phyloP scores from a whole-genome alignment of 2,329 filamentous ascomycete species.

The Pseudocercospora pini-densiflorae region DNA sequence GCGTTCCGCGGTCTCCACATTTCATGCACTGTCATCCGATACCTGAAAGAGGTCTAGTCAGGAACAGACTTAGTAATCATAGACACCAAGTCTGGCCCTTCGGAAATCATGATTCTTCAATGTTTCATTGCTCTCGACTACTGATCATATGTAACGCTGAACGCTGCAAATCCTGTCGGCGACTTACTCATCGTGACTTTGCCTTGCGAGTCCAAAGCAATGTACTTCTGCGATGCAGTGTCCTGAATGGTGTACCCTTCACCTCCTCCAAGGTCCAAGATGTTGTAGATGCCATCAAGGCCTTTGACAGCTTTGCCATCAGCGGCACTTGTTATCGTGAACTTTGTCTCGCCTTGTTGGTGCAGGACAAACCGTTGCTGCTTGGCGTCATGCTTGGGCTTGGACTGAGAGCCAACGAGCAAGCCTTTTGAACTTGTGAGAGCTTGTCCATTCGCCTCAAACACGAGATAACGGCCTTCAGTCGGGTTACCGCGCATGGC shows the following conservation, averaged over 20 bases:
- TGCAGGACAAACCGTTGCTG: conserved; percentile 58
- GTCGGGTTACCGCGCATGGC: conserved; percentile 56
- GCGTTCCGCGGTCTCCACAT: neutral
- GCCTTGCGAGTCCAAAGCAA: conserved; percentile 28
- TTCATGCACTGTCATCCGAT: conserved; percentile 6
- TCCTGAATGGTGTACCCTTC: conserved; percentile 39
- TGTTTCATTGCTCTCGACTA: neutral
- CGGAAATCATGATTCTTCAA: too few species aligned
- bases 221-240: conserved; percentile 30
- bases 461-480: conserved; percentile 60
- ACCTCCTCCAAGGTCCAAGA: conserved; percentile 44
- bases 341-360: conserved; percentile 43
- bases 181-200: conserved; percentile 16
- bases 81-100: neutral
- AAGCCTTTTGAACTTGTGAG: conserved; percentile 35
- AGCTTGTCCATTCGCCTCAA: conserved; percentile 53
- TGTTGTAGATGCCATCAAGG: conserved; percentile 38
- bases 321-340: conserved; percentile 48
- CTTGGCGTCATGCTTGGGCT: conserved; percentile 45
- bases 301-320: conserved; percentile 38
- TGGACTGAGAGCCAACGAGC: conserved; percentile 32
- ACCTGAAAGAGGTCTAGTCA: neutral
- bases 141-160: conserved; percentile 41
- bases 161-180: conserved; percentile 35
- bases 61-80: conserved; percentile 3